Evolutionary conservation across 1,284 basidiomycete genomes (phyloP), one percentile per base, ranked within the genome.

Genomic region (Clitocybe nebularis): DNA sequence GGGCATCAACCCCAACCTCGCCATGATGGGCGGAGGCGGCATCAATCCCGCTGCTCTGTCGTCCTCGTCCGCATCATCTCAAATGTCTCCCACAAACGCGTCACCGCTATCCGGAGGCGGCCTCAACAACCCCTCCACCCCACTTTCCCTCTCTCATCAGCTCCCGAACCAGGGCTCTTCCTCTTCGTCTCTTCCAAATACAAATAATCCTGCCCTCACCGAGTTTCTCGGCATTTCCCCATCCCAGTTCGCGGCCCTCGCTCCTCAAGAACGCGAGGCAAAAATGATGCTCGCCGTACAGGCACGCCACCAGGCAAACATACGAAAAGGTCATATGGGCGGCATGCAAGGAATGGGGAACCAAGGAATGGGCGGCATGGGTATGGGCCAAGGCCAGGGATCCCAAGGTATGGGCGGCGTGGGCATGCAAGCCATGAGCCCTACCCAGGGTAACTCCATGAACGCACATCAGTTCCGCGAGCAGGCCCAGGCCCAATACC

Each of bases 331-430:
- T 19, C 20, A 30, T 4, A 32, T 32, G 29, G 40, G 45, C 36
- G 45, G 43, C 19, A 46, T 43, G 33, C 48, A 49, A 25, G n/a
- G n/a, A n/a, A n/a, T n/a, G n/a, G 41, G 45, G 32, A 41, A 46
- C 28, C 34, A 41, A 26, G 28, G 23, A n/a, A 37, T 46, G 36
- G n/a, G 22, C n/a, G 45, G 43, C 36, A 30, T 34, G 34, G 21
- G 32, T 14, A 32, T 32, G 29, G 11, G 29, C 9, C 3, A 13
- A 5, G 32, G 36, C 10, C 21, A 33, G 10, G 32, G 39, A 3
- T 16, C n/a, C 13, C 17, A 25, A 5, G 30, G 26, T 13, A 40
- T 40, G 39, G 39, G 14, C 10, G 37, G 37, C 19, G 30, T 39
- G 38, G 38, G 38, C 9, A 39, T 39, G 38, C 25, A 39, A 11